Conservation (phyloP, 2,329 filamentous ascomycete genomes). For the Emergomyces orientalis region DNA sequence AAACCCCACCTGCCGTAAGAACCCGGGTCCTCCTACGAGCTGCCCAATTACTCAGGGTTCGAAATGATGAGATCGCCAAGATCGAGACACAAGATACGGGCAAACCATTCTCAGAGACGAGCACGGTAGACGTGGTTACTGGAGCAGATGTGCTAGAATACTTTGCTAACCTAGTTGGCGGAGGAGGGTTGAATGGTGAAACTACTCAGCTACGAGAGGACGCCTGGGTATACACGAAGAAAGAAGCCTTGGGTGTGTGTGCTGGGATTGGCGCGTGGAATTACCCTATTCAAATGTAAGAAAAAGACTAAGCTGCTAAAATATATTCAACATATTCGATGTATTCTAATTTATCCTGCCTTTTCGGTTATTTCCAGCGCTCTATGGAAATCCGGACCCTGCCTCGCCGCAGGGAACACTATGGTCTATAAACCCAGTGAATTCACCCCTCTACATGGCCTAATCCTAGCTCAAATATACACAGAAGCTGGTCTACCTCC, state of each 20-base stretch:
- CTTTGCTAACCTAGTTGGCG: slow-evolving; percentile 69
- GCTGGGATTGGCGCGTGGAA: slow-evolving; percentile 87
- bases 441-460: slow-evolving; percentile 73
- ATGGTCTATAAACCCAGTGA: slow-evolving; percentile 90
- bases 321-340: neutral
- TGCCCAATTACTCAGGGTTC: slow-evolving; percentile 60
- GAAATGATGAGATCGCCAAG: slow-evolving; percentile 69
- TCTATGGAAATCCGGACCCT: slow-evolving; percentile 80
- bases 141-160: slow-evolving; percentile 81
- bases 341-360: neutral
- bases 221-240: slow-evolving; percentile 74
- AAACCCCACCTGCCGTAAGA: slow-evolving; percentile 63
- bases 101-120: slow-evolving; percentile 77
- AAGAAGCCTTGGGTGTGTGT: slow-evolving; percentile 73
- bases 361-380: slow-evolving; percentile 37
- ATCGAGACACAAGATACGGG: slow-evolving; percentile 79
- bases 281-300: slow-evolving; percentile 73
- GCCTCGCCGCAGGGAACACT: slow-evolving; percentile 75
- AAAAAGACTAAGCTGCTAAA: neutral
- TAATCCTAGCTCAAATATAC: slow-evolving; percentile 66
- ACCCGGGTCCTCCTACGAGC: slow-evolving; percentile 70
- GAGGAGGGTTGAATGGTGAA: slow-evolving; percentile 71
- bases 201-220: slow-evolving; percentile 63
- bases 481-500: slow-evolving; percentile 67
- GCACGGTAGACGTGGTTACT: slow-evolving; percentile 70